Base-by-base conservation (phyloP, 805 yeast genomes). In the Metschnikowia lochheadii region DNA sequence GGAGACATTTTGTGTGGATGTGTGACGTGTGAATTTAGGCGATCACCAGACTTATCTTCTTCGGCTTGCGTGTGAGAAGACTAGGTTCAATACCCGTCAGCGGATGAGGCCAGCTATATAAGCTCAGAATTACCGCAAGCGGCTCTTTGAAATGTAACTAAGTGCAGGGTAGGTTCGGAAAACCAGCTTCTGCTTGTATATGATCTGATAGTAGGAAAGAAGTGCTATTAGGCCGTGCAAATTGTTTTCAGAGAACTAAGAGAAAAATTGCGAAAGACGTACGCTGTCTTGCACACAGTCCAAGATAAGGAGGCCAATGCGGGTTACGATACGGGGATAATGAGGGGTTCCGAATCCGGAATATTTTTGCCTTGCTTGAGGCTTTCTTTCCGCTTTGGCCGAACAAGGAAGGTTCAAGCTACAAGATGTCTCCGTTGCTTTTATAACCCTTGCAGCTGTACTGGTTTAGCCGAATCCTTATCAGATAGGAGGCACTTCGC, bases 1-100 rank as follows among this genome's bases (percentile, higher is more conserved):
- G 48, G 53, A n/a, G 60, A 45, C 60, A 56, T 53, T 2, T 29
- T 40, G 23, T 18, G 20, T 40, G 17, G 15, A 26, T 39, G 3
- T 39, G 32, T 26, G 15, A 26, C 29, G 43, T 26, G 31, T n/a
- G 43, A 15, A 10, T 40, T 29, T 29, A 14, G 34, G 18, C 29
- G n/a, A 21, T 21, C 13, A 20, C 31, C 10, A 39, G 18, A 39
- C 41, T 39, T 6, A 14, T 15, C 21, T 21, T 21, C n/a, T 15
- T 20, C 17, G 41, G 31, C 13, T 38, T 3, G 29, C 29, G 41
- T 39, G 41, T 17, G 31, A 17, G 43, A 40, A 40, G 32, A 40
- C 32, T 17, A 39, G 7, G 31, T 21, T n/a, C 10, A n/a, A 20
- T 39, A 13, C 32, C 31, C 32, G 31, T 39, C 41, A 39, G 15